A percentile compares a stretch with the other conserved stretches of the same genome.
Conservation (phyloP, 1,284 basidiomycete species). For the Puccinia brachypodii region DNA sequence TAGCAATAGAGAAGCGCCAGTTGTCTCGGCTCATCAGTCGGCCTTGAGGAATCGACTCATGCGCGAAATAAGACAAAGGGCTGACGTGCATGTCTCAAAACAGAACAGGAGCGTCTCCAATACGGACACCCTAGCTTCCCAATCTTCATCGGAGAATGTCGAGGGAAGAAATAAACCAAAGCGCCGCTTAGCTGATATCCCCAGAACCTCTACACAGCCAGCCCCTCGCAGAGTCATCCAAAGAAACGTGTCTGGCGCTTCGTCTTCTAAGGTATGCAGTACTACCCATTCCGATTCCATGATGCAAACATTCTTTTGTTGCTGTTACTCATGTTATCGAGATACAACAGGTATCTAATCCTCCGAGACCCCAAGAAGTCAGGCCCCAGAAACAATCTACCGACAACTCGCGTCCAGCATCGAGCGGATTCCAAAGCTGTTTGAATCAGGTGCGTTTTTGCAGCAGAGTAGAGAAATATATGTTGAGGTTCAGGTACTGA, state of each 20-base stretch:
- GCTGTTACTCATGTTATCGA: not conserved
- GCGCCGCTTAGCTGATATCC: not conserved
- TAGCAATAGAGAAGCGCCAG: not conserved
- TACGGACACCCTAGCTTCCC: not conserved
- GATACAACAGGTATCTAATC: not conserved
- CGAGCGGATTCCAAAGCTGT: constrained; percentile 30
- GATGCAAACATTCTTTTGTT: not conserved
- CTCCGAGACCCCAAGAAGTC: constrained; percentile 1
- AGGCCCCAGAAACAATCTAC: not conserved
- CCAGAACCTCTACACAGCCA: not conserved
- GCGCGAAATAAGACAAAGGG: constrained; percentile 30
- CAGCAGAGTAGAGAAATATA: not conserved
- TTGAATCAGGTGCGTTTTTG: constrained; percentile 37
- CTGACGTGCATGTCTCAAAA: not conserved
- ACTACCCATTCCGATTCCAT: not conserved
- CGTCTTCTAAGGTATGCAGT: not conserved
- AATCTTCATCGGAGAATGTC: not conserved
- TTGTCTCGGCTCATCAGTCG: not conserved
- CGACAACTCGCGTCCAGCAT: not conserved
- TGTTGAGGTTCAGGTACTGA: not conserved
- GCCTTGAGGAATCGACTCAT: constrained; percentile 14
- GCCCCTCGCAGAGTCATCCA: not conserved
- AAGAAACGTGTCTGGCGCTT: constrained; percentile 13
- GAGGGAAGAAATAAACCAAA: not conserved
- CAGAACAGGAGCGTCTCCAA: not conserved